Conservation (phyloP, 768 basidiomycete species). For the Tulasnella sp. region DNA sequence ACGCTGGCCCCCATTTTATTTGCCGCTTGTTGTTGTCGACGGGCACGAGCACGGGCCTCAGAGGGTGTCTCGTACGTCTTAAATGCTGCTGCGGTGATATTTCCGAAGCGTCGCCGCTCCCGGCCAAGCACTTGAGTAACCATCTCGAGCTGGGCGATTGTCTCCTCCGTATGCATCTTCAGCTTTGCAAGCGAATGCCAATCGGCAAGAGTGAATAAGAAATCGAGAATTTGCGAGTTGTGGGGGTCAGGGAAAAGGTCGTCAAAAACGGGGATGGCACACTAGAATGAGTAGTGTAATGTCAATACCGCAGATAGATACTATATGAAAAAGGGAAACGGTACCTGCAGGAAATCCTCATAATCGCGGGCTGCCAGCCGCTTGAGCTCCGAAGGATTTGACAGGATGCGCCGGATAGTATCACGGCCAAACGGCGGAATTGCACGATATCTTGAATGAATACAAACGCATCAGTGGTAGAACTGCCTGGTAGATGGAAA, state of each 20-base stretch:
- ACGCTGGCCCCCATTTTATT: not conserved
- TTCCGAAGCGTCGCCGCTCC: slow-evolving; percentile 1
- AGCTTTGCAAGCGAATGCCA: slow-evolving; percentile 16
- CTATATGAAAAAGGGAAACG: not conserved
- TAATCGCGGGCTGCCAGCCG: slow-evolving; percentile 20
- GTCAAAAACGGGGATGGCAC: slow-evolving; percentile 14
- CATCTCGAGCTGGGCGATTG: not conserved
- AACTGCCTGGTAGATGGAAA: not conserved
- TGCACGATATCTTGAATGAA: not conserved
- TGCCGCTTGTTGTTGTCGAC: not conserved
- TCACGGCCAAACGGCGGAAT: not conserved
- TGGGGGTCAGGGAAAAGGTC: slow-evolving; percentile 11
- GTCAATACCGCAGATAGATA: not conserved
- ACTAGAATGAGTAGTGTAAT: slow-evolving; percentile 1
- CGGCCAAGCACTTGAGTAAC: not conserved
- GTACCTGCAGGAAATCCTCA: slow-evolving; percentile 24
- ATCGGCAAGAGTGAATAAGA: slow-evolving; percentile 2
- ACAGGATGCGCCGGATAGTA: not conserved
- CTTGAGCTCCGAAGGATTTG: slow-evolving; percentile 12
- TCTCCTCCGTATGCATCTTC: slow-evolving; percentile 7
- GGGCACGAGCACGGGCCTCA: not conserved
- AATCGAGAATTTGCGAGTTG: not conserved
- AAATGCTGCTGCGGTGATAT: not conserved
- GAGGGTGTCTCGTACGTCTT: slow-evolving; percentile 6
- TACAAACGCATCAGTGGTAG: not conserved